Base-by-base conservation (phyloP, 1,139 yeast species). In the Magnusiomyces ingens region DNA sequence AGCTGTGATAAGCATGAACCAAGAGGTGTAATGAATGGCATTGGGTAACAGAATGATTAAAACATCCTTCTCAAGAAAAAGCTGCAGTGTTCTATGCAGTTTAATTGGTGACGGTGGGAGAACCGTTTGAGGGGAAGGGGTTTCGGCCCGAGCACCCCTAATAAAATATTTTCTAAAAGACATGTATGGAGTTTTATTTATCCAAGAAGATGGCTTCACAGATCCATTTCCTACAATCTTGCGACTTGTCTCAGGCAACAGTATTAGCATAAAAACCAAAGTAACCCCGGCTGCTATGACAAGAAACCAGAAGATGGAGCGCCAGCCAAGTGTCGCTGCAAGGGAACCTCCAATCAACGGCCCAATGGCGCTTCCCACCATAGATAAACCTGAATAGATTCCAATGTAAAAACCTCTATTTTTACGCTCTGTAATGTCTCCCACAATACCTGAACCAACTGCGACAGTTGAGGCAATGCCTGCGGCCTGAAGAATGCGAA, bases 321-420 rank as follows among this genome's bases (percentile, higher is more conserved):
- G 74, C 94, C 95, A 87, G 12, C 79, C 76, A 73, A 84, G 79
- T 17, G 75, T 67, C 1, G 78, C 69, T 1, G 82, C 78, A 40
- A 87, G 66, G 0, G 77, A 79, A 6, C 91, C 85, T 19, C 95
- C 95, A 26, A 87, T 69, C 12, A 87, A 69, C 0, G 94, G 89
- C 5, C 95, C 91, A 57, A 85, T 73, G 0, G 88, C 89, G 62
- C 82, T 85, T 1, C 94, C 95, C 18, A 85, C 63, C 8, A 85
- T 73, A 2, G 82, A 77, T n/a, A 82, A 69, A 0, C 94, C 94
- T 15, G 78, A 68, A 1, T 79, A 76, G 18, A 81, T 63, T 0
- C 93, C 91, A 49, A 82, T 76, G 55, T 75, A 77, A 11, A 78
- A 74, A 8, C 94, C 95, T 55, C 95, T 73, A 55, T 82, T 81